These are phyloP conservation scores for Eucommia ulmoides DNA, from an alignment of 257 asterid species.

Conservation along the genomic window DNA sequence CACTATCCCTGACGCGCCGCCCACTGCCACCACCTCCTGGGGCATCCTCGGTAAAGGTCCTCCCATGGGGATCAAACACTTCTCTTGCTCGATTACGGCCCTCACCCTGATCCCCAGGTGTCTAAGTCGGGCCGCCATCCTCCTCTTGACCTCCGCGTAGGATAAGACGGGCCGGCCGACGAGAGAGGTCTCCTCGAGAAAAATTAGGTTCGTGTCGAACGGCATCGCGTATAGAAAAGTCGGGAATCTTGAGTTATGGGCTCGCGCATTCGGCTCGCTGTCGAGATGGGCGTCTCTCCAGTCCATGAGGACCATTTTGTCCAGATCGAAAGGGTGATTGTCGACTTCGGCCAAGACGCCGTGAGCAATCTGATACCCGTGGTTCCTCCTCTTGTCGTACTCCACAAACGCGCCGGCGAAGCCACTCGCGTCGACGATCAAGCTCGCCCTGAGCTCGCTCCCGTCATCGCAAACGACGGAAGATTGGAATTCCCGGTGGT, in stretches of 20 bases:
- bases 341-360: slow-evolving; percentile 84
- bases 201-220: slow-evolving; percentile 55
- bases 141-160: slow-evolving; percentile 51
- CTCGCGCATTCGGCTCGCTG: slow-evolving; percentile 62
- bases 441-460: slow-evolving; percentile 37
- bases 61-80: slow-evolving; percentile 87
- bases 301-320: slow-evolving; percentile 89
- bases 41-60: slow-evolving; percentile 82
- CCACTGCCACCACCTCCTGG: slow-evolving; percentile 65
- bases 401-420: slow-evolving; percentile 45
- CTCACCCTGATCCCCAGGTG: slow-evolving; percentile 58
- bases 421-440: slow-evolving; percentile 89
- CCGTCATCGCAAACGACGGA: slow-evolving; percentile 66
- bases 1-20: slow-evolving; percentile 76
- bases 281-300: slow-evolving; percentile 93
- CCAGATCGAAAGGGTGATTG: slow-evolving; percentile 73
- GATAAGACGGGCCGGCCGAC: slow-evolving; percentile 67
- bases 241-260: slow-evolving; percentile 37
- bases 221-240: slow-evolving; percentile 90
- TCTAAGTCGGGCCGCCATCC: slow-evolving; percentile 90
- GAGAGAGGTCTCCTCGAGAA: slow-evolving; percentile 75
- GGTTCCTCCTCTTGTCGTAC: slow-evolving; percentile 63
- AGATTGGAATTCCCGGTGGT: slow-evolving; percentile 70
- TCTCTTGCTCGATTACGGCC: slow-evolving; percentile 67
- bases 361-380: slow-evolving; percentile 81